Conservation (phyloP, 2,329 filamentous ascomycete genomes). For the Chaetothyriales sp. region DNA sequence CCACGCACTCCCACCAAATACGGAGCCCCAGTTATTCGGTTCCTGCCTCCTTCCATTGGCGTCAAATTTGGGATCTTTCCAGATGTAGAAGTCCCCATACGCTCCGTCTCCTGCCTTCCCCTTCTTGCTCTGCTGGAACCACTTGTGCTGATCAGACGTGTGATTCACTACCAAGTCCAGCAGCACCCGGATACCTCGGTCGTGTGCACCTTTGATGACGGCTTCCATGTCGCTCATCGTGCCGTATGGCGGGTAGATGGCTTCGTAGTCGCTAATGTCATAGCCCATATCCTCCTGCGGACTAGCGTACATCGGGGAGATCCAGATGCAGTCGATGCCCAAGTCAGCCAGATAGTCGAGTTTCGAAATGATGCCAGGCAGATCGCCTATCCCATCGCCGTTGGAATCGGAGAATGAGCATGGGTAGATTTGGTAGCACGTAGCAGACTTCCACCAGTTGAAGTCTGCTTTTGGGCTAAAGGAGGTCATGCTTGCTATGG, state of each 20-base stretch:
- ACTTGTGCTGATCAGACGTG: conserved; percentile 45
- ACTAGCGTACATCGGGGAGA: conserved; percentile 46
- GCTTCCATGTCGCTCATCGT: conserved; percentile 51
- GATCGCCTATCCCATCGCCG: conserved; percentile 21
- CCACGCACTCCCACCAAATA: conserved; percentile 22
- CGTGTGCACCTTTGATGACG: conserved; percentile 46
- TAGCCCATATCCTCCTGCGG: conserved; percentile 56
- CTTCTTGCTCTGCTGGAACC: conserved; percentile 42
- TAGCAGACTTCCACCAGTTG: conserved; percentile 28
- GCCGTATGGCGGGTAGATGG: conserved; percentile 51
- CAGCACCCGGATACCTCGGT: conserved; percentile 54
- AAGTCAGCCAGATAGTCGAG: conserved; percentile 21
- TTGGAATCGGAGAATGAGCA: conserved; percentile 22
- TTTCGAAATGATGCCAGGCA: conserved; percentile 18
- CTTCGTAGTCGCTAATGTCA: conserved; percentile 54
- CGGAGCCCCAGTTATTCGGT: conserved; percentile 42
- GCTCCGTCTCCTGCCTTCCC: conserved; percentile 22
- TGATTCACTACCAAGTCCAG: conserved; percentile 68
- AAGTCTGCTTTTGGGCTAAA: neutral
- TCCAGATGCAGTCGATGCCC: conserved; percentile 21
- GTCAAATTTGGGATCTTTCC: conserved; percentile 44
- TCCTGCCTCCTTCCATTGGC: conserved; percentile 38
- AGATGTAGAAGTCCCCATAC: conserved; percentile 52
- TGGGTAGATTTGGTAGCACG: conserved; percentile 21
- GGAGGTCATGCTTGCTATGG: neutral